These are phyloP conservation scores for Aspergillus nomiae DNA, from an alignment of 2,329 filamentous ascomycete species.

Conservation along the genomic window DNA sequence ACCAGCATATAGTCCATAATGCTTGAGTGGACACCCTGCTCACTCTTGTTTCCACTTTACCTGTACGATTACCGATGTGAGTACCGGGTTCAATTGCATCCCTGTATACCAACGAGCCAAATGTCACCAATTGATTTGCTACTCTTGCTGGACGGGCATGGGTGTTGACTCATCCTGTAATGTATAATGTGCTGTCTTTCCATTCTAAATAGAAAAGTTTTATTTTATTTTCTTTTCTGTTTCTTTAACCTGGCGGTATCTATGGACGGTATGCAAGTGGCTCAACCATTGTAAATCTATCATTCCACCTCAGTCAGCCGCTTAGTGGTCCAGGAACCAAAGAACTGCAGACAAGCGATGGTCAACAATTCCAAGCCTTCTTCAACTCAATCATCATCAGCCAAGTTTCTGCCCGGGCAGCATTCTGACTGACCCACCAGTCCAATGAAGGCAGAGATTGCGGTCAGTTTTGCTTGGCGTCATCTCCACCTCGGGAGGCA, in stretches of 20 bases:
- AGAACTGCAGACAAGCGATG: neutral
- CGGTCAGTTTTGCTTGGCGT: neutral
- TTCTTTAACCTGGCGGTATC: neutral
- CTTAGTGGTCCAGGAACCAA: neutral
- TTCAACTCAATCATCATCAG: neutral
- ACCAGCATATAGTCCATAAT: neutral
- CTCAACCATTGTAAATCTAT: neutral
- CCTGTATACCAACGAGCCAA: neutral
- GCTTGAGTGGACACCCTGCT: neutral
- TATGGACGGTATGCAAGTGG: neutral
- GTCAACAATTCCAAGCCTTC: neutral
- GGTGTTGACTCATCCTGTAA: neutral
- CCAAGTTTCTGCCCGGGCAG: slow-evolving; percentile 1
- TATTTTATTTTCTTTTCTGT: neutral
- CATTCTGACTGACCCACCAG: neutral
- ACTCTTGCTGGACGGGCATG: neutral
- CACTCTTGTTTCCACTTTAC: too few relatives aligned
- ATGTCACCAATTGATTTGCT: neutral
- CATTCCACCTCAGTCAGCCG: neutral
- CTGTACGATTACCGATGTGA: neutral
- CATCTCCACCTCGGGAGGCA: neutral
- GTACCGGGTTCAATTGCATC: neutral
- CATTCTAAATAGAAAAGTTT: neutral
- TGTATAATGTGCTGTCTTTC: neutral
- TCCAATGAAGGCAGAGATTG: neutral